Percentiles rank a stretch among this genome's conserved stretches.
phyloP scores from a whole-genome alignment of 768 basidiomycete species.

The Tremella yokohamensis region DNA sequence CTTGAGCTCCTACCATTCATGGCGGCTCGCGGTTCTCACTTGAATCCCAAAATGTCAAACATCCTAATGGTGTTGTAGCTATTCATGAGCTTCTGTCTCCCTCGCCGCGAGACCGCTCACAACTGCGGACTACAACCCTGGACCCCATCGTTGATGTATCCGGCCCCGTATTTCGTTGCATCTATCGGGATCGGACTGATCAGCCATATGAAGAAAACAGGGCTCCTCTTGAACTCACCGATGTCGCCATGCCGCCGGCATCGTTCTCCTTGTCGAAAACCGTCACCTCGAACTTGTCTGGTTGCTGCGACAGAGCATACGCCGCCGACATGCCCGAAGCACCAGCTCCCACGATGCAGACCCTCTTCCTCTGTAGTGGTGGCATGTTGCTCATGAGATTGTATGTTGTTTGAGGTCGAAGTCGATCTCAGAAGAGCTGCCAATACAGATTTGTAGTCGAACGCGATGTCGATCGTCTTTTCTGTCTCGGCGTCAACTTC shows the following conservation, averaged over 20 bases:
- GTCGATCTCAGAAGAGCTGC: too few species aligned
- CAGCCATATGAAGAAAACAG: neutral
- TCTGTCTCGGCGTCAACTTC: too few species aligned
- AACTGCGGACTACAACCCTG: slow-evolving; percentile 2
- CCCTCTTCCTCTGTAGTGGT: neutral
- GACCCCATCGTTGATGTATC: slow-evolving; percentile 4
- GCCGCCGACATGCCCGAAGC: slow-evolving; percentile 13
- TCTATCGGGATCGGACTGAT: neutral
- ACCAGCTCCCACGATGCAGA: slow-evolving; percentile 1
- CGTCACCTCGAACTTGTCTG: neutral
- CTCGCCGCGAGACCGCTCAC: neutral
- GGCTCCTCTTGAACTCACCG: neutral
- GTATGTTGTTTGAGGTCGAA: too few species aligned
- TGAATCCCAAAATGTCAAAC: slow-evolving; percentile 9
- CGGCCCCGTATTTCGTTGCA: neutral
- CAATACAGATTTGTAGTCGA: too few species aligned
- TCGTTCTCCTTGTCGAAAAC: slow-evolving; percentile 2
- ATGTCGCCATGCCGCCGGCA: slow-evolving; percentile 4
- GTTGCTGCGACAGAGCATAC: slow-evolving; percentile 1
- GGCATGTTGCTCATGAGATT: neutral
- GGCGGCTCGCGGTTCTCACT: neutral
- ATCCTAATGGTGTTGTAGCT: slow-evolving; percentile 7
- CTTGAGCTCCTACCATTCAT: neutral
- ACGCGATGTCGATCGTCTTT: too few species aligned
- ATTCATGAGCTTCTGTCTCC: too few species aligned